Evolutionary conservation across 768 basidiomycete genomes (phyloP), one percentile per base, ranked within the genome.

Genomic region (Mycena venus): DNA sequence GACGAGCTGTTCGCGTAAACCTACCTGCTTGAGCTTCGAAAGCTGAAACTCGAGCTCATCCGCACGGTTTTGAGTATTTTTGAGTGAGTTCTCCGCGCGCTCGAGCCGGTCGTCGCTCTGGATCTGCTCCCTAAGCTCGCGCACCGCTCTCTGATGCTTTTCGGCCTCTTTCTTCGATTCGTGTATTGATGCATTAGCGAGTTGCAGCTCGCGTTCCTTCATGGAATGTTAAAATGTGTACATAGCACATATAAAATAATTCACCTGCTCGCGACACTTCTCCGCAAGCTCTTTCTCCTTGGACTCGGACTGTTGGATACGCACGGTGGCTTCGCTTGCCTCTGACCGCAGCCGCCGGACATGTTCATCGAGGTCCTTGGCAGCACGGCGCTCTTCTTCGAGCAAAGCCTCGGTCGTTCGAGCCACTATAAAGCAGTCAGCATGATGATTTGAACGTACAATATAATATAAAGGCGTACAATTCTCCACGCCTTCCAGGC

Each of bases 31-130:
- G 47, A 93, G 84, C 79, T 93, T 95, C 15, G 92, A 91, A 23
- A 96, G 85, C 79, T 94, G 94, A 78, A 95, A 94, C 78, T 96
- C 95, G 11, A 96, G 88, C 79, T 95, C 94, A 72, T 94, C 95
- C 6, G 93, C 93, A 67, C 93, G 92, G 78, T 96, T 91, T 78
- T 95, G 94, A 29, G 92, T 92, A 78, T 95, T 92, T 79, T 92
- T 92, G 58, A 96, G 84, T 10, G 93, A 93, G 55, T 84, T 84
- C 80, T 96, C 95, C 29, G 96, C 83, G 51, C 88, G 88, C 75
- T 95, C 95, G 19, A 92, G 91, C 49, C 94, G 92, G 82, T 96
- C 94, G 79, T 96, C 95, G 72, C 90, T 92, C 81, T 96, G 91
- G 25, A 96, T 92, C 75, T 95, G 93, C 73, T 96, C 95, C 78